Evolutionary conservation across 306 rosid species (phyloP), one percentile per base, ranked within the genome.

Genomic region (Elaeagnus macrophylla): DNA sequence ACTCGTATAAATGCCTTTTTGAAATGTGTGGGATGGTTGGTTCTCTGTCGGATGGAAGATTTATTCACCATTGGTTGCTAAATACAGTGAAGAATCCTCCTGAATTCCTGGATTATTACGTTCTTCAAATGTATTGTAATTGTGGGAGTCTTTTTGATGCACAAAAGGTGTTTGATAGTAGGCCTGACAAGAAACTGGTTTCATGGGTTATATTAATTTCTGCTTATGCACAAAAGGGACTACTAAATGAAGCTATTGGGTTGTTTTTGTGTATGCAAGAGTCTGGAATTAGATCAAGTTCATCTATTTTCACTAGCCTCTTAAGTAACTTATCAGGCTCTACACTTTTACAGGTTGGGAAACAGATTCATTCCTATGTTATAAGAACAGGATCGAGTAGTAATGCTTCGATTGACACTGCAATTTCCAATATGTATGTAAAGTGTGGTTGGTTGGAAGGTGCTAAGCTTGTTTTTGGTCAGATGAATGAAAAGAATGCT

Each of bases 371-470:
- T 68, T 76, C 79, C 54, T 75, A 62, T 54, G 37, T 74, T 38
- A 67, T 73, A 65, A 82, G 56, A 78, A 47, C 40, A 46, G 89
- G 85, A 48, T 32, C 62, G 57, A 53, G 54, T 37, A 12, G 62
- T 32, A 41, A 60, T 62, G 66, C 45, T 63, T 70, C 74, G 5
- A 52, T 76, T 46, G 69, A 62, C 61, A 76, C 70, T 3, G 57
- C 62, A 39, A 54, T 82, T 61, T 56, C 70, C 37, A 82, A 82
- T 50, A 79, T 73, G 85, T 79, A 83, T 17, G 70, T 72, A 11
- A 83, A 83, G 69, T 77, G 84, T 75, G 84, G 78, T 17, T 72
- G 78, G 72, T 53, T 80, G 45, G 77, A 71, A 17, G 80, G 73
- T 64, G 89, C 85, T 25, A 62, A 53, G 57, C 61, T 79, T 51